Evolutionary conservation across 179 eudicot species (phyloP).

Genomic region (Drosera spatulata): DNA sequence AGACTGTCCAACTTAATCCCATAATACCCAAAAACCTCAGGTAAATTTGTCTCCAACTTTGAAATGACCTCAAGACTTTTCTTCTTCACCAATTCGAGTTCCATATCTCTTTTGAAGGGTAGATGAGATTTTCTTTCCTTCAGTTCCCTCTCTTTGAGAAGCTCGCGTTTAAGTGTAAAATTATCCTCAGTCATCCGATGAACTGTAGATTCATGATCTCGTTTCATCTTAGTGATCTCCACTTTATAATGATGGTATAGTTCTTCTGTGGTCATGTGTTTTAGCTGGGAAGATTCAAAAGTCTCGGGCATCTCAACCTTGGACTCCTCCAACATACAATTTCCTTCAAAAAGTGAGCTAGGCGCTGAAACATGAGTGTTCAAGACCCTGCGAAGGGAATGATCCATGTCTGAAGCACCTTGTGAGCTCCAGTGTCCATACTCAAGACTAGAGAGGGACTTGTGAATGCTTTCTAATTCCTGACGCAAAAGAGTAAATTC

Average conservation of each 20-base stretch:
- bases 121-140: slow-evolving; percentile 47
- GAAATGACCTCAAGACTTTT: slow-evolving; percentile 45
- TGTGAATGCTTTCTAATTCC: slow-evolving; percentile 43
- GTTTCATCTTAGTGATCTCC: slow-evolving; percentile 42
- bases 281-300: slow-evolving; percentile 39
- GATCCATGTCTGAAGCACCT: slow-evolving; percentile 51
- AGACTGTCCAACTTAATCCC: slow-evolving; percentile 37
- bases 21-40: slow-evolving; percentile 22
- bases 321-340: slow-evolving; percentile 32
- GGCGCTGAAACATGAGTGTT: slow-evolving; percentile 30
- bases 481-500: slow-evolving; percentile 35
- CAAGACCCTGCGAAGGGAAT: slow-evolving; percentile 30
- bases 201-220: slow-evolving; percentile 62
- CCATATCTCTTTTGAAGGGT: slow-evolving; percentile 45
- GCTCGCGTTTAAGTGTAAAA: slow-evolving; percentile 52
- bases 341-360: slow-evolving; percentile 27
- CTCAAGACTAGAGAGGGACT: slow-evolving; percentile 41
- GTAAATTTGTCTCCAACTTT: slow-evolving; percentile 51
- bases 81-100: slow-evolving; percentile 49
- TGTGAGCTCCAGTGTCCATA: slow-evolving; percentile 35
- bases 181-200: slow-evolving; percentile 49
- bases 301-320: slow-evolving; percentile 36
- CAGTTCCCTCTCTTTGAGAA: slow-evolving; percentile 40
- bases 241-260: slow-evolving; percentile 40
- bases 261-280: slow-evolving; percentile 38